Conservation (phyloP, 495 filamentous ascomycete genomes). For the Clavariopsis aquatica region DNA sequence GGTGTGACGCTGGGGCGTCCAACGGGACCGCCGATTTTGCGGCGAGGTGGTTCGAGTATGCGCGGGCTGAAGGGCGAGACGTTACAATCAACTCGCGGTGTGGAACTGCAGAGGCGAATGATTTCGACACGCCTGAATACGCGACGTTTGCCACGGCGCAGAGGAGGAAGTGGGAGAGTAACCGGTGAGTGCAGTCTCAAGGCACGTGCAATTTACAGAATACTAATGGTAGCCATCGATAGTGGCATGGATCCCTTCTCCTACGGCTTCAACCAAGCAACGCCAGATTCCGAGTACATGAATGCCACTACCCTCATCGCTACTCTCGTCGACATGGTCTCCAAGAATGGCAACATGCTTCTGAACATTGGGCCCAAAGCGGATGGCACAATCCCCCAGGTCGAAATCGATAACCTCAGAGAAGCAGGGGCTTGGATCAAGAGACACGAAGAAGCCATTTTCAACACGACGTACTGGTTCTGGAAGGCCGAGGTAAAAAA, state of each 20-base stretch:
- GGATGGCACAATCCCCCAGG: not conserved
- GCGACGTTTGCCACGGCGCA: slow-evolving; percentile 4
- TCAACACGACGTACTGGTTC: slow-evolving; percentile 3
- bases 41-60: not conserved
- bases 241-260: slow-evolving; percentile 9
- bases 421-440: not conserved
- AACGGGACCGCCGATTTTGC: not conserved
- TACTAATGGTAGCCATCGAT: not conserved
- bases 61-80: not conserved
- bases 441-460: not conserved
- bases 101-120: not conserved
- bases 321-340: not conserved
- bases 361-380: slow-evolving; percentile 1
- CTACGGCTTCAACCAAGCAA: slow-evolving; percentile 1
- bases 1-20: slow-evolving; percentile 1
- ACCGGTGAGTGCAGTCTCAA: not conserved
- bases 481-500: not conserved
- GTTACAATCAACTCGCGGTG: slow-evolving; percentile 3
- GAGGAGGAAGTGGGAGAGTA: slow-evolving; percentile 5
- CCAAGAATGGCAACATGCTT: not conserved
- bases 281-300: not conserved
- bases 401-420: slow-evolving; percentile 3
- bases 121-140: slow-evolving; percentile 1
- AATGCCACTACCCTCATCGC: slow-evolving; percentile 2
- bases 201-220: not conserved